Evolutionary conservation across 2,329 filamentous ascomycete species (phyloP).

Genomic region (Beauveria bassiana): DNA sequence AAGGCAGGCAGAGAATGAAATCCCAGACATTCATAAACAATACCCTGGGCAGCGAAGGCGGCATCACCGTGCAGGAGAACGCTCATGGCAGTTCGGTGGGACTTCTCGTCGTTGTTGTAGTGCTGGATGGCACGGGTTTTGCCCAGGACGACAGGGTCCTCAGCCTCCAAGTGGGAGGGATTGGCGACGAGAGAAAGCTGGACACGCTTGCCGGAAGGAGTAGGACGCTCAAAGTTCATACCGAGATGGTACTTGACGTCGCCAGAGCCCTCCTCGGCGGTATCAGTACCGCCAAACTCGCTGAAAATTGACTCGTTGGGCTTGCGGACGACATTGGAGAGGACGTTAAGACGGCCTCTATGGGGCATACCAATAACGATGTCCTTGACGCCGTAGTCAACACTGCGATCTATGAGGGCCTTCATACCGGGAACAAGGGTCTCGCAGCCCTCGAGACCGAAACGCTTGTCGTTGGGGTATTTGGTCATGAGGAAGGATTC

Average conservation of each 20-base stretch:
- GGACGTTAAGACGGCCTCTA: conserved; percentile 93
- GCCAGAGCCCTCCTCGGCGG: conserved; percentile 88
- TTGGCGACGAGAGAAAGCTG: conserved; percentile 97
- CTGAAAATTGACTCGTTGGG: conserved; percentile 99
- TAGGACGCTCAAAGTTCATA: conserved; percentile 99
- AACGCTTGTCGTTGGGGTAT: conserved; percentile 99
- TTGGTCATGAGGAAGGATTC: conserved; percentile 93
- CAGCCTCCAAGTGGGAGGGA: conserved; percentile 94
- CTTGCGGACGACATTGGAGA: conserved; percentile 97
- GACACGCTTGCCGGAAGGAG: conserved; percentile 97
- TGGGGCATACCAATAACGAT: conserved; percentile 99
- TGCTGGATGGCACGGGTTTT: conserved; percentile 98
- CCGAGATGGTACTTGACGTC: conserved; percentile 99
- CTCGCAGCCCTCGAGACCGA: conserved; percentile 95
- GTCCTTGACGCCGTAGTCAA: conserved; percentile 97
- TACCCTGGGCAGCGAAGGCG: conserved; percentile 90
- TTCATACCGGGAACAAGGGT: conserved; percentile 98
- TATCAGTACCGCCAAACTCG: conserved; percentile 84
- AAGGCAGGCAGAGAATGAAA: conserved; percentile 95
- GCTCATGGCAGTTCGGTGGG: conserved; percentile 85
- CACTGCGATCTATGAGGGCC: conserved; percentile 93
- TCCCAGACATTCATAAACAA: conserved; percentile 97
- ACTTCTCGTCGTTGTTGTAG: conserved; percentile 94
- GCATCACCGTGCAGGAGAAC: conserved; percentile 95
- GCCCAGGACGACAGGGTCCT: conserved; percentile 94